A percentile compares a stretch with the other conserved stretches of the same genome.
phyloP scores from a whole-genome alignment of 169 alveolate species.

The Ichthyophthirius multifiliis region DNA sequence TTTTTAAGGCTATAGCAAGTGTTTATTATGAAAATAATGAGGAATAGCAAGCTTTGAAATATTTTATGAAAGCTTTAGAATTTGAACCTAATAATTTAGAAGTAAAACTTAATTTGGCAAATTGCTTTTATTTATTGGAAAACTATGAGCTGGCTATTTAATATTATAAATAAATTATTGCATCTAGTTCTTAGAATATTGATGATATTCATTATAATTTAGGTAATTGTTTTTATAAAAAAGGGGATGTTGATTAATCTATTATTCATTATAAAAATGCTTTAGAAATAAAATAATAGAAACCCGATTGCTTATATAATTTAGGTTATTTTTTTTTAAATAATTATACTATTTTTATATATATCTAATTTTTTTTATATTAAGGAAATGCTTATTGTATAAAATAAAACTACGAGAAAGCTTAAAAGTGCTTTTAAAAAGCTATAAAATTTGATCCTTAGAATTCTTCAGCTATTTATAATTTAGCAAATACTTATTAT shows the following conservation, averaged over 20 bases:
- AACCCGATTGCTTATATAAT: background rate
- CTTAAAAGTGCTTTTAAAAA: conserved; percentile 59
- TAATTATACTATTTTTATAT: too few relatives aligned
- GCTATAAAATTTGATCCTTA: conserved; percentile 57
- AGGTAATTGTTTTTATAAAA: background rate
- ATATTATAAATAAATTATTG: background rate
- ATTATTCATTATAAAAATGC: background rate
- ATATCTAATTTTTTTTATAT: background rate
- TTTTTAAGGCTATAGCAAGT: too few relatives aligned
- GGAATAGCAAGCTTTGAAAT: background rate
- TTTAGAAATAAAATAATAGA: background rate
- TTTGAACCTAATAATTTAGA: background rate
- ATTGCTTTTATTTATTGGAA: background rate
- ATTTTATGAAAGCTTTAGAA: background rate
- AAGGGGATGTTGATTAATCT: background rate
- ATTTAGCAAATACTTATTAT: conserved; percentile 73
- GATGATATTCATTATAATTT: background rate
- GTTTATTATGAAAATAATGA: too few relatives aligned
- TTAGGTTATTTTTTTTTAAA: too few relatives aligned
- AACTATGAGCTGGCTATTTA: background rate
- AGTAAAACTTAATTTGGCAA: background rate
- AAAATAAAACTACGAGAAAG: conserved; percentile 64
- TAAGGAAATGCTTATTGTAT: conserved; percentile 15
- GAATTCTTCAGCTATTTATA: conserved; percentile 71
- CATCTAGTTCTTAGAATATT: background rate